A percentile compares a stretch with the other conserved stretches of the same genome.
Conservation (phyloP, 169 alveolate genomes). For the Babesia sp. region DNA sequence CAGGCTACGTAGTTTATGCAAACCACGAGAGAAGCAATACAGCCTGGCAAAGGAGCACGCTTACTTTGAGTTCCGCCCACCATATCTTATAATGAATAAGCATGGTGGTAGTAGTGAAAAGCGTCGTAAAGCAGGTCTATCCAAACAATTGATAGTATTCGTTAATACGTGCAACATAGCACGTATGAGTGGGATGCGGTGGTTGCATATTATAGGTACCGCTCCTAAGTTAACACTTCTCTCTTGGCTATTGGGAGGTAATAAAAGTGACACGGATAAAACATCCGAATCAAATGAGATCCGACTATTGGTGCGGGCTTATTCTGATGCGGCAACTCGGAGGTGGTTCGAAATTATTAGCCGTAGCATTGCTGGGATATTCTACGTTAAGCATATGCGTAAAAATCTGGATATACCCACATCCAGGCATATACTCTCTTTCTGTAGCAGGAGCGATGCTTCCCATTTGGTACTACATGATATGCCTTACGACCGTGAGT, state of each 20-base stretch:
- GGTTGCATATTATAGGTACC: constrained; percentile 44
- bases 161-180: constrained; percentile 19
- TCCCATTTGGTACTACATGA: constrained; percentile 52
- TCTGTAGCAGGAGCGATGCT: constrained; percentile 42
- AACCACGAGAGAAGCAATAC: neutral
- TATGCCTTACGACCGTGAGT: constrained; percentile 41
- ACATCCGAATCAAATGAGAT: neutral
- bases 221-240: neutral
- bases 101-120: neutral
- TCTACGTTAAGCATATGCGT: constrained; percentile 36
- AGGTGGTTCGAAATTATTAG: constrained; percentile 58
- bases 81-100: constrained; percentile 30
- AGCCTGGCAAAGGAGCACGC: constrained; percentile 18
- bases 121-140: neutral
- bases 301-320: constrained; percentile 31
- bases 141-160: constrained; percentile 1
- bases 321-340: constrained; percentile 33
- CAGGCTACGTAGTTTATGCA: neutral
- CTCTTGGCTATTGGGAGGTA: neutral
- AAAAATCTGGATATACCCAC: constrained; percentile 1
- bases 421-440: constrained; percentile 53
- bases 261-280: neutral
- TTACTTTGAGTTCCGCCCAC: constrained; percentile 55
- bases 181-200: constrained; percentile 22
- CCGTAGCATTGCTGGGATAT: constrained; percentile 34